Evolutionary conservation across 2,329 filamentous ascomycete genomes (phyloP).

Genomic region (Aspergillus transmontanensis): DNA sequence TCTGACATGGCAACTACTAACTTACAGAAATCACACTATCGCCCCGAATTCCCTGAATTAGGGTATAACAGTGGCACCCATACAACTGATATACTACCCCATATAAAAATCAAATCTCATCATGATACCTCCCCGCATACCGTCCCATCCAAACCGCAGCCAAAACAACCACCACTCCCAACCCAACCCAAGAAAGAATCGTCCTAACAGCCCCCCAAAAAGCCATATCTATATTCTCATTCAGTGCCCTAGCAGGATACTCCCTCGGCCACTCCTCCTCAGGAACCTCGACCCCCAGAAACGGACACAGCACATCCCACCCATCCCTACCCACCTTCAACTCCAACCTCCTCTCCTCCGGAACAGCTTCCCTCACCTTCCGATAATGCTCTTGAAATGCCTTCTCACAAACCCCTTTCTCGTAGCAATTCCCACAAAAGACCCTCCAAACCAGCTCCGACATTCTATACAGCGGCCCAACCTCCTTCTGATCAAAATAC

Average conservation of each 20-base stretch:
- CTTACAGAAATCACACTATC: accelerated
- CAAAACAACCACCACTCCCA: background rate
- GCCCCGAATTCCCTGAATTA: too few species aligned
- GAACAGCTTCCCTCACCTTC: constrained; percentile 21
- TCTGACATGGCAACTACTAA: too few species aligned
- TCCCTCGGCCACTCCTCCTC: background rate
- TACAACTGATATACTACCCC: background rate
- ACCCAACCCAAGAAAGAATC: background rate
- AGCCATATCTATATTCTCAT: background rate
- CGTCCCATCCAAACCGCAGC: background rate
- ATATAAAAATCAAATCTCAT: background rate
- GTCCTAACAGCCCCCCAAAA: background rate
- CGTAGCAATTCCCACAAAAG: constrained; percentile 20
- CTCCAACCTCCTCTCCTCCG: constrained; percentile 29
- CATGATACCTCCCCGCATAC: background rate
- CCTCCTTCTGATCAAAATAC: constrained; percentile 23
- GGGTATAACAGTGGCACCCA: too few species aligned
- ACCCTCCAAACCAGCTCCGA: constrained; percentile 13
- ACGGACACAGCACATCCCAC: constrained; percentile 49
- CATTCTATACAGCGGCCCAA: constrained; percentile 12
- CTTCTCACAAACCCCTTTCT: constrained; percentile 13
- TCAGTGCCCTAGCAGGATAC: background rate
- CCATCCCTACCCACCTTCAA: constrained; percentile 37
- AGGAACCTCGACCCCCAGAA: constrained; percentile 41
- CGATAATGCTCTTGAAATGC: constrained; percentile 25